Base-by-base conservation (phyloP, 148 eudicot genomes). In the Diospyros kaki region DNA sequence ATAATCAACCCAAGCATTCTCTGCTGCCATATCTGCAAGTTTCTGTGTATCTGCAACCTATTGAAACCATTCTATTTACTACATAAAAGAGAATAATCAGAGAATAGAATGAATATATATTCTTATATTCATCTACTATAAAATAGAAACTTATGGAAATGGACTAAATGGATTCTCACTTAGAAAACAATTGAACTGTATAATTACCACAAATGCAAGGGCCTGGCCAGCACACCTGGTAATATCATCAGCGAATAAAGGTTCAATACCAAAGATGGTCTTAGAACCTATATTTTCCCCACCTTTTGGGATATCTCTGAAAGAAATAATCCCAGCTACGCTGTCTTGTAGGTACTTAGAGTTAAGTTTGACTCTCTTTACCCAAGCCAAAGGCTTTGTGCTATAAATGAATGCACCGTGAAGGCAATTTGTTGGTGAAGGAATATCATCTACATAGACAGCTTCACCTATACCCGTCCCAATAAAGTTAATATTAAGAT, bases 11-110 rank as follows among this genome's bases (percentile, higher is more conserved):
- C 79, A 38, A 38, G 89, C 89, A 58, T 66, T 78, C 10, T 81
- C 68, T 78, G 94, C 90, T 39, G 92, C 94, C 78, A 75, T 61
- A 77, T 91, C 86, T 17, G 97, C 97, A 71, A 56, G 81, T 76
- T 77, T 89, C 74, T 91, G 97, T 5, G 93, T 78, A 64, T 91
- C 88, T 67, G 97, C 92, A 78, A 89, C 89, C 97, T 91, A 73
- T 66, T 69, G 48, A 69, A 38, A n/a, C n/a, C 56, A 63, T 53
- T 58, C 3, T 6, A 0, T 14, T 55, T 18, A 18, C 9, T 38
- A 61, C 3, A 38, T 61, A 18, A 61, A 13, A 38, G 14, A 56
- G 10, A 56, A 12, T 7, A 28, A 38, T 18, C 9, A 38, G 12
- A 61, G 13, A 61, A 38, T 1, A 28, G 28, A 28, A 28, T 28